Base-by-base conservation (phyloP, 495 filamentous ascomycete species). In the Physcia stellaris region DNA sequence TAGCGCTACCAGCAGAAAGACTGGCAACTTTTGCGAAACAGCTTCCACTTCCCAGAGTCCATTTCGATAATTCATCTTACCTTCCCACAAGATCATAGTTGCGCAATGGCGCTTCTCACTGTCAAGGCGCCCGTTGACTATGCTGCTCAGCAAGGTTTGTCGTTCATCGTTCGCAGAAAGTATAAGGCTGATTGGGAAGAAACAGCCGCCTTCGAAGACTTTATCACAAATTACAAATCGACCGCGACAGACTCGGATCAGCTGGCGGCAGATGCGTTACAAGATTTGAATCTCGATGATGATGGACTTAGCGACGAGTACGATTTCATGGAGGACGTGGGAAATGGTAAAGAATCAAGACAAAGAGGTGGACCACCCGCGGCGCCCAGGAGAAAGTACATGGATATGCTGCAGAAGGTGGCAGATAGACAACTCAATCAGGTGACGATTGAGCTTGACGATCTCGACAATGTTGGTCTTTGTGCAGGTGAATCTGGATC, bases 251-350 rank as follows among this genome's bases (percentile, higher is more conserved):
- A 77, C 37, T 62, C 65, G 35, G 79, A 86, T 51, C 71, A 72
- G 3, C 68, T 83, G 42, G 75, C 79, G 37, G 67, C 71, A 35
- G 71, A 81, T 51, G 86, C 84, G 13, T 62, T 98, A 23, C 74
- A 83, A 43, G 78, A 82, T 36, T 69, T 98, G 51, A 79, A 83
- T 55, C 80, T 98, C 46, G 80, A 88, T 58, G 86, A 79, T 40
- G 81, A 87, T 62, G 77, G 79, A 47, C 70, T 79, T n/a, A 87
- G 82, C 60, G 86, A 95, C 53, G 86, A 93, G 49, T 87, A 94
- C 52, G 86, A 93, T 52, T 84, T 93, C 59, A 84, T 94, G 81
- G 83, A 93, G 50, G 81, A 94, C 59, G 75, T 74, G 32, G 79
- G 81, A 41, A 73, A 73, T 32, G 65, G 62, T 11, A 67, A 65